Conservation (phyloP, 805 yeast species). For the Torulaspora maleeae region DNA sequence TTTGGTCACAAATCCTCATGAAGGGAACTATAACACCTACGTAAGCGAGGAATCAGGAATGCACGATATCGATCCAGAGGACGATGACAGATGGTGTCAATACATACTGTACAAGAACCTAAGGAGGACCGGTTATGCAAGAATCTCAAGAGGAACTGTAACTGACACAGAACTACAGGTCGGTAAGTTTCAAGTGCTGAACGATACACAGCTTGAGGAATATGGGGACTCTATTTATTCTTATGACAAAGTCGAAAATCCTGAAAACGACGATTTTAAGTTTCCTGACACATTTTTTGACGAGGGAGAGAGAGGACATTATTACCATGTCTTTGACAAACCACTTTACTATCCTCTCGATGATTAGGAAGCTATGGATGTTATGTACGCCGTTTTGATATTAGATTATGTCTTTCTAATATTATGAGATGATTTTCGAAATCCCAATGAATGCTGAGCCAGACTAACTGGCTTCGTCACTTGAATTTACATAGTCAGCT, state of each 20-base stretch:
- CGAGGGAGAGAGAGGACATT: constrained; percentile 90
- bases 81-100: constrained; percentile 98
- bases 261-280: constrained; percentile 52
- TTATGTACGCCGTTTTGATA: not conserved
- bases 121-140: constrained; percentile 86
- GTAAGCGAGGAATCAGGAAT: constrained; percentile 80
- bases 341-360: constrained; percentile 62
- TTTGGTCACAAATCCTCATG: constrained; percentile 78
- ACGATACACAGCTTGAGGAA: constrained; percentile 35
- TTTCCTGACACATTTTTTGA: constrained; percentile 81
- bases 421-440: not conserved
- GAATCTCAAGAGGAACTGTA: constrained; percentile 86
- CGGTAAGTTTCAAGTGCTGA: constrained; percentile 72
- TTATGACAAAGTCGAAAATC: constrained; percentile 49
- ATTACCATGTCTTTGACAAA: constrained; percentile 90
- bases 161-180: constrained; percentile 97
- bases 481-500: constrained; percentile 6
- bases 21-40: constrained; percentile 89
- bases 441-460: not conserved
- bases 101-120: constrained; percentile 84
- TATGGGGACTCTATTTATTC: constrained; percentile 44
- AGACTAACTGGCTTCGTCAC: not conserved
- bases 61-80: constrained; percentile 89
- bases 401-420: not conserved
- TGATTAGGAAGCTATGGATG: not conserved